Evolutionary conservation across 2,329 filamentous ascomycete species (phyloP).

Genomic region (Apiospora marii): DNA sequence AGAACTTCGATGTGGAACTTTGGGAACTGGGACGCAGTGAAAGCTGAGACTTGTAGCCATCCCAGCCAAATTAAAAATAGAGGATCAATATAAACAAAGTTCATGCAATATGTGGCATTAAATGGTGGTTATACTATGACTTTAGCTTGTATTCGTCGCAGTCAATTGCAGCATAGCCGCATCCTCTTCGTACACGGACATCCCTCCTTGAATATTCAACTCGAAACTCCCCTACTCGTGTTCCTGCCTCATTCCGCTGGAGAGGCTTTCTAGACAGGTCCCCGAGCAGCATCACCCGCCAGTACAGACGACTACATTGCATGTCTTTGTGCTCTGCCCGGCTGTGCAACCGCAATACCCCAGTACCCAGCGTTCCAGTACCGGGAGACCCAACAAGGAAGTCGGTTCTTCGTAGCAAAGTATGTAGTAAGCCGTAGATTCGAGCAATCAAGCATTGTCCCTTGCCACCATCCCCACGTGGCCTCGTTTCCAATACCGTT

Average conservation of each 20-base stretch:
- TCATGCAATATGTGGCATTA: slow-evolving; percentile 14
- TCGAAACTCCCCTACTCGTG: neutral
- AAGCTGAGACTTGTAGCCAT: neutral
- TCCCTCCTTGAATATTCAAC: neutral
- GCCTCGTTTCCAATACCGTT: neutral
- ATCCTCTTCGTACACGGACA: neutral
- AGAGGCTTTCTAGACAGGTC: neutral
- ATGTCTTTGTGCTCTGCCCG: neutral
- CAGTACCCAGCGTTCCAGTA: neutral
- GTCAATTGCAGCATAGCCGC: neutral
- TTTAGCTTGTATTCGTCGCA: slow-evolving; percentile 14
- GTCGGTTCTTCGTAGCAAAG: neutral
- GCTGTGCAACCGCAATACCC: neutral
- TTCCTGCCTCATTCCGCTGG: neutral
- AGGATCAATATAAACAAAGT: neutral
- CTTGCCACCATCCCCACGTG: neutral
- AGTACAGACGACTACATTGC: neutral
- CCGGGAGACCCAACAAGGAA: neutral
- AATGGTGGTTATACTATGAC: slow-evolving; percentile 5
- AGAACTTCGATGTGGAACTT: neutral
- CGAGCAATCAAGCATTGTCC: neutral
- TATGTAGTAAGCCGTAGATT: neutral
- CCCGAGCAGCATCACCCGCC: neutral
- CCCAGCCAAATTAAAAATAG: neutral
- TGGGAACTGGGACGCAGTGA: neutral